Base-by-base conservation (phyloP, 208 protist genomes). In the Leishmania turanica region DNA sequence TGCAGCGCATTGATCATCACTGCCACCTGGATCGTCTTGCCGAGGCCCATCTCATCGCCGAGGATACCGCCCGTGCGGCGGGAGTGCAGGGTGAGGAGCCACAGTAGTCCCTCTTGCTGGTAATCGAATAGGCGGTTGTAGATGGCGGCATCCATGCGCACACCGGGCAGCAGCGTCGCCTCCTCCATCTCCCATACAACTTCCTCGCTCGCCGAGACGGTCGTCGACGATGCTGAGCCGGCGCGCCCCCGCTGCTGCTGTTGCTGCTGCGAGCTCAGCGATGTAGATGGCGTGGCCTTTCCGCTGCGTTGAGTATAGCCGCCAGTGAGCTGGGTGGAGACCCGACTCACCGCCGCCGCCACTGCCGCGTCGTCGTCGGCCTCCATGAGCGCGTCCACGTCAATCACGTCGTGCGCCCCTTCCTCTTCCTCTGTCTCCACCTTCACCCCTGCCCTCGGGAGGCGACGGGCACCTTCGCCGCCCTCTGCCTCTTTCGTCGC, bases 1-100 rank as follows among this genome's bases (percentile, higher is more conserved):
- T 93, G 80, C 42, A 99, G 87, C 0, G 90, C 90, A 31, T 95
- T 93, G 21, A 99, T 77, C 82, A 99, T 95, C 11, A 94, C 85
- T 0, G 97, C 93, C 21, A 99, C 84, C 78, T 99, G 98, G 34
- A 99, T 91, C 24, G 99, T 99, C 88, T 99, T 99, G 56, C 97
- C 97, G 45, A 99, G 91, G 13, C 96, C 94, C 94, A 99, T 99
- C 80, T 99, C 98, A 87, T 99, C 98, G 37, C 98, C 99, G 24
- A 99, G 81, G 64, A 99, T 99, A 66, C 98, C 98, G 58, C 98
- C 98, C 37, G 80, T 76, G 62, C 91, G 87, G 37, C 98, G 92
- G 40, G 58, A 40, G 82, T 99, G 98, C 58, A 99, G 85, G 60
- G 98, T 90, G 83, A 98, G 97, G 70, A 99, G 81, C 99, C 99